Evolutionary conservation across 139 green algal genomes (phyloP), one percentile per base, ranked within the genome.

Genomic region (Edaphochlamys debaryana): DNA sequence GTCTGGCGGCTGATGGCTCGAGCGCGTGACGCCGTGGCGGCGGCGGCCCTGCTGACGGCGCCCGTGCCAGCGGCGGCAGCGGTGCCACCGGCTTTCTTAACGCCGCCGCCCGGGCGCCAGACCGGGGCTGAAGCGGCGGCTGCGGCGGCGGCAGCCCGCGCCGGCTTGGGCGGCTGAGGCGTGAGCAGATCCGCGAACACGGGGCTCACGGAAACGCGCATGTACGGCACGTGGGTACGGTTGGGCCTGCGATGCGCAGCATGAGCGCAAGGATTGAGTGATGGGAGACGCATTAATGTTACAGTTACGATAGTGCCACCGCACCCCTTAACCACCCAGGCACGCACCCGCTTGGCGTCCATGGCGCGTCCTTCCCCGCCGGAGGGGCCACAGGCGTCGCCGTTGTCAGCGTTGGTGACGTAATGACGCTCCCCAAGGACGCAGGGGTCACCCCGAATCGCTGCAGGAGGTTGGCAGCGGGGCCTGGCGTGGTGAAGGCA

Each of bases 81-180:
- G n/a, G n/a, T n/a, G n/a, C n/a, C 45, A 54, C 45, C 45, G 45
- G 45, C 45, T 13, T 54, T 7, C 58, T 22, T 32, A n/a, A 37
- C 56, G 29, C 58, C 60, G n/a, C 75, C 60, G 27, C 73, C 73
- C 4, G 71, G 56, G 37, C 56, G 73, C 56, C 56, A 80, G 38
- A 29, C 73, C 37, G 73, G 37, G 19, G 73, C 29, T 0, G 52
- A 25, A 5, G 72, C n/a, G 4, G 70, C 32, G 5, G 70, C 36
- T 25, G 29, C 23, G 9, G 36, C 13, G 45, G 69, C 20, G 30
- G 38, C 68, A 37, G 40, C 45, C 11, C 45, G 37, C 38, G 40
- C 40, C 15, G 42, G 20, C 19, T 22, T 41, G 13, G 25, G 45
- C 62, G 62, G 62, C 62, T 40, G 62, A 4, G 9, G 30, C 30